A percentile compares a stretch with the other conserved stretches of the same genome.
These are phyloP conservation scores for Lactifluus hygrophoroides DNA, from an alignment of 768 basidiomycete species.

Conservation along the genomic window DNA sequence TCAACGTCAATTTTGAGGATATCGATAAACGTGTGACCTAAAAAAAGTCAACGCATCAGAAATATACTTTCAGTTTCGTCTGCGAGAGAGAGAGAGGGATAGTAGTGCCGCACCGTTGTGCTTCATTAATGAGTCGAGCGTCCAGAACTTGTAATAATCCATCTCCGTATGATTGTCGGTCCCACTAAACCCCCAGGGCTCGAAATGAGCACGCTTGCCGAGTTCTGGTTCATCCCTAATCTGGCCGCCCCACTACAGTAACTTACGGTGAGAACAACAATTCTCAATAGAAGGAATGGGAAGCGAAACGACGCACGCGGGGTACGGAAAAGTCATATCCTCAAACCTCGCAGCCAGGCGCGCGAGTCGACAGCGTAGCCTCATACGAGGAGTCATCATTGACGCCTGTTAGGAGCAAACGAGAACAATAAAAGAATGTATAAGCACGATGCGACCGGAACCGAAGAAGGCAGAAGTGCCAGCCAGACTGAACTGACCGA, in stretches of 20 bases:
- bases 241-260: slow-evolving; percentile 34
- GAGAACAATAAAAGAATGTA: neutral
- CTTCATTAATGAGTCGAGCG: slow-evolving; percentile 52
- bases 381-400: slow-evolving; percentile 46
- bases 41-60: neutral
- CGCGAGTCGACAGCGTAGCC: slow-evolving; percentile 36
- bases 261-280: too few relatives aligned
- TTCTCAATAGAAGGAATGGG: too few relatives aligned
- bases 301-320: slow-evolving; percentile 26
- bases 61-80: too few relatives aligned
- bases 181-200: slow-evolving; percentile 28
- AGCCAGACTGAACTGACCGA: slow-evolving; percentile 26
- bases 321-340: slow-evolving; percentile 36
- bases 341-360: slow-evolving; percentile 31
- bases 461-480: too few relatives aligned
- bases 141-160: slow-evolving; percentile 48
- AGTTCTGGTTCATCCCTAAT: slow-evolving; percentile 28
- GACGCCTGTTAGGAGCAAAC: slow-evolving; percentile 35
- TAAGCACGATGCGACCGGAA: neutral
- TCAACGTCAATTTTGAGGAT: slow-evolving; percentile 68
- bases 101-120: slow-evolving; percentile 39
- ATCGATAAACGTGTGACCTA: slow-evolving; percentile 59
- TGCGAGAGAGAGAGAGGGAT: neutral
- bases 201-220: slow-evolving; percentile 34
- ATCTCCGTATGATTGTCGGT: slow-evolving; percentile 37